A percentile compares a stretch with the other conserved stretches of the same genome.
Evolutionary conservation across 768 basidiomycete species (phyloP).

Genomic region (Cubamyces lactineus): DNA sequence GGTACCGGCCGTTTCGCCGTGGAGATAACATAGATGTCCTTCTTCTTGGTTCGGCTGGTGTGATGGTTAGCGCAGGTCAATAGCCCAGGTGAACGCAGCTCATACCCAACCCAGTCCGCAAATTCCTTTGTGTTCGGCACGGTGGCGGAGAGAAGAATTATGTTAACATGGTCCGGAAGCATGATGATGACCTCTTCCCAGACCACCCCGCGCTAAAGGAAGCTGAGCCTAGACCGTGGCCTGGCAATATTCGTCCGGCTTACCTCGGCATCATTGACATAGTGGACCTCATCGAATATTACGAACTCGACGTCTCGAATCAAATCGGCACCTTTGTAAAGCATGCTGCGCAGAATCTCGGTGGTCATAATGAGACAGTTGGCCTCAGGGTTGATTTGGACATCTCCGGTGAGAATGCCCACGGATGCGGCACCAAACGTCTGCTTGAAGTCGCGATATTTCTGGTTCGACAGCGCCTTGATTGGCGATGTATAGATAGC

Average conservation of each 20-base stretch:
- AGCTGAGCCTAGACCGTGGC: neutral
- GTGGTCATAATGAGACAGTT: slow-evolving; percentile 98
- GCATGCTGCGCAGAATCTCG: slow-evolving; percentile 96
- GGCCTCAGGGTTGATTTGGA: slow-evolving; percentile 98
- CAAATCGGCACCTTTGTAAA: slow-evolving; percentile 97
- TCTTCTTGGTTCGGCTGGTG: slow-evolving; percentile 93
- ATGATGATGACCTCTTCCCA: slow-evolving; percentile 99
- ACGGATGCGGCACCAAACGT: slow-evolving; percentile 91
- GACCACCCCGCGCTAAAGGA: slow-evolving; percentile 90
- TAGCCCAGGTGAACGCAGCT: neutral
- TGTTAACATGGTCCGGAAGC: slow-evolving; percentile 98
- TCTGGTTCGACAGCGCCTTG: slow-evolving; percentile 98
- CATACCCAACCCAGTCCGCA: slow-evolving; percentile 98
- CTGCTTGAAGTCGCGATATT: slow-evolving; percentile 98
- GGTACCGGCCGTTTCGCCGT: slow-evolving; percentile 96
- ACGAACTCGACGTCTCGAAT: slow-evolving; percentile 99
- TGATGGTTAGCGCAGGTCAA: neutral
- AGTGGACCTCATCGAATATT: slow-evolving; percentile 99
- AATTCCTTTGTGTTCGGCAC: slow-evolving; percentile 99
- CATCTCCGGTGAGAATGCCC: slow-evolving; percentile 97
- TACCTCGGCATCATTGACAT: slow-evolving; percentile 99
- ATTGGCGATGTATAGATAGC: slow-evolving; percentile 99
- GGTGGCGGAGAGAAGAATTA: slow-evolving; percentile 95
- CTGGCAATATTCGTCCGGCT: slow-evolving; percentile 17
- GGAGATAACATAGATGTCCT: slow-evolving; percentile 98